Evolutionary conservation across 768 basidiomycete species (phyloP), one percentile per base, ranked within the genome.

Genomic region (Asterophora lycoperdoides): DNA sequence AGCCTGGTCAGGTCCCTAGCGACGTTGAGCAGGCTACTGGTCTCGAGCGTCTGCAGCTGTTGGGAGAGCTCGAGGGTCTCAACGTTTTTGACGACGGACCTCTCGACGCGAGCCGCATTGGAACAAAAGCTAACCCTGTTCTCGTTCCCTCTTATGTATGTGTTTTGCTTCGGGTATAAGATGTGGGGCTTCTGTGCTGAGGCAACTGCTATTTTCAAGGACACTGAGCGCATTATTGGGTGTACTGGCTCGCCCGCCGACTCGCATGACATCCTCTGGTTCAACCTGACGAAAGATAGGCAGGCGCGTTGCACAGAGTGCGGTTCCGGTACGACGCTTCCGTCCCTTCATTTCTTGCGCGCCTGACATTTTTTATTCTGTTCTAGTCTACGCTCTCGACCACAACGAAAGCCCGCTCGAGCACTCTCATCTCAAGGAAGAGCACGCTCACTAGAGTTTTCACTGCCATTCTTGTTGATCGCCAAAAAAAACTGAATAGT

Each of bases 211-310:
- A 41, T 51, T 32, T 52, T 34, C 49, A n/a, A 94, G 93, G 87
- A 87, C 55, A 71, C 78, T 32, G 80, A 85, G 54, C 91, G 95
- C 52, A 79, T 90, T 48, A 74, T 98, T 64, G 95, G 95, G 39
- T 98, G 94, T 78, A 93, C 95, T 35, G 95, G 95, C 44, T 83
- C 78, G 61, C 95, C 95, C 8, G 90, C 88, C 38, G 95, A 98
- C 69, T 94, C 93, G 29, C 95, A 97, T 71, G 92, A 97, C 60
- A 77, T 93, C 46, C 75, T 83, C 59, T 97, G 94, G 94, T 82
- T 93, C 66, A 78, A 64, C 52, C 55, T 89, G 58, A 75, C 68
- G 51, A 76, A 80, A 59, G 76, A 86, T 60, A 81, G 84, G 67
- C 74, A 77, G 56, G 73, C 76, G 54, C 87, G 94, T 64, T 97